Conservation (phyloP, 352 stramenopile species). For the Phytophthora chlamydospora region DNA sequence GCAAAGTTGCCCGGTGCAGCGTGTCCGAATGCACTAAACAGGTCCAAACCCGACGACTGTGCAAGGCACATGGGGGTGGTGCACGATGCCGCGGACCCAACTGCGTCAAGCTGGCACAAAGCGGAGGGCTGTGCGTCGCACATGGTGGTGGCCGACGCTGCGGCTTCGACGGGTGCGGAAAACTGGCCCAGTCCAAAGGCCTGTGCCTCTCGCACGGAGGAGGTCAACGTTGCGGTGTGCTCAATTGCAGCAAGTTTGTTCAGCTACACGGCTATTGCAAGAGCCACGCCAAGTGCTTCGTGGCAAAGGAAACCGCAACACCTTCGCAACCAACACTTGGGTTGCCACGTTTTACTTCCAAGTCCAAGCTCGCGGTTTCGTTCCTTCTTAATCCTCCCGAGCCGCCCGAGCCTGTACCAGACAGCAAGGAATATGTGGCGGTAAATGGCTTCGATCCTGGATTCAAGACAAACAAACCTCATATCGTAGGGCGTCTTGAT, state of each 20-base stretch:
- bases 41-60: constrained; percentile 66
- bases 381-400: too few relatives aligned
- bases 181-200: constrained; percentile 68
- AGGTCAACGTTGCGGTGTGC: constrained; percentile 57
- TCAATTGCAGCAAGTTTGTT: constrained; percentile 72
- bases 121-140: constrained; percentile 64
- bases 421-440: too few relatives aligned
- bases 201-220: constrained; percentile 74
- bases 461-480: too few relatives aligned
- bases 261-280: constrained; percentile 74
- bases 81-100: constrained; percentile 58
- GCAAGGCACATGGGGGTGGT: constrained; percentile 78
- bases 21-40: constrained; percentile 67
- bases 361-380: neutral
- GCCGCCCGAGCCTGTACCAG: too few relatives aligned
- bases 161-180: constrained; percentile 57
- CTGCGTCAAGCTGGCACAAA: constrained; percentile 75
- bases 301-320: neutral
- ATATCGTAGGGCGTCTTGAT: too few relatives aligned
- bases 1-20: constrained; percentile 44
- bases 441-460: too few relatives aligned
- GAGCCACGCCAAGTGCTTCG: constrained; percentile 51
- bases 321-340: too few relatives aligned
- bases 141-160: constrained; percentile 70
- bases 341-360: neutral